Evolutionary conservation across 352 stramenopile species (phyloP), one percentile per base, ranked within the genome.

Genomic region (Globisporangium polare): DNA sequence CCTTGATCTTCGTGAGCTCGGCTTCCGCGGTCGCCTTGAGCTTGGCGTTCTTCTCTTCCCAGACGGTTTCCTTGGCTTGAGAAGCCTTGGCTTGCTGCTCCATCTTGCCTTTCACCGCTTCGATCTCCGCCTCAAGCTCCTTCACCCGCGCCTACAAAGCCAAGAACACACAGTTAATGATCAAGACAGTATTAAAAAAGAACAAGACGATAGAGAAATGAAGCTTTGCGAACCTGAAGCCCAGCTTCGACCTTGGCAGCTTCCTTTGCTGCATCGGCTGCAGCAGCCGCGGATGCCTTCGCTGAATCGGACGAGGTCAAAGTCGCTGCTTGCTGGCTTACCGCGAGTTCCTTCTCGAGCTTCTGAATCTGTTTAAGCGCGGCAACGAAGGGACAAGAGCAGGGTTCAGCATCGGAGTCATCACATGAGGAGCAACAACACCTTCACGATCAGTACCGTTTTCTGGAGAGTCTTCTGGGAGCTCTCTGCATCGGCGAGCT

Each of bases 1-100:
- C 82, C 57, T 95, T 94, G 56, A 93, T 92, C 52, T 93, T 95
- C 37, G 66, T 69, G 22, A 94, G 74, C 52, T 95, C 86, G 0
- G 52, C 66, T 53, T 95, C 86, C 0, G 84, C 84, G 4, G 79
- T 89, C 4, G 74, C 63, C 64, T 95, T 94, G 5, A 95, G 71
- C 54, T 93, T 93, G 24, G 81, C 65, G 49, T 93, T 71, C 27
- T 80, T 89, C 49, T 90, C 85, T 52, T 88, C 73, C 67, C 67
- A 86, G 22, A 72, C 71, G 0, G 69, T 62, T 47, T 87, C 73
- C 51, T 88, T 89, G 4, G 67, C 54, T 26, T 81, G 68, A 1
- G 66, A 67, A 5, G 72, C 65, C 39, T 73, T 72, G n/a, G 68
- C 70, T 31, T 89, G 79, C 46, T 87, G 66, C n/a, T 88, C 78